Base-by-base conservation (phyloP, 202 grass and related monocot genomes). In the Panicum virgatum region DNA sequence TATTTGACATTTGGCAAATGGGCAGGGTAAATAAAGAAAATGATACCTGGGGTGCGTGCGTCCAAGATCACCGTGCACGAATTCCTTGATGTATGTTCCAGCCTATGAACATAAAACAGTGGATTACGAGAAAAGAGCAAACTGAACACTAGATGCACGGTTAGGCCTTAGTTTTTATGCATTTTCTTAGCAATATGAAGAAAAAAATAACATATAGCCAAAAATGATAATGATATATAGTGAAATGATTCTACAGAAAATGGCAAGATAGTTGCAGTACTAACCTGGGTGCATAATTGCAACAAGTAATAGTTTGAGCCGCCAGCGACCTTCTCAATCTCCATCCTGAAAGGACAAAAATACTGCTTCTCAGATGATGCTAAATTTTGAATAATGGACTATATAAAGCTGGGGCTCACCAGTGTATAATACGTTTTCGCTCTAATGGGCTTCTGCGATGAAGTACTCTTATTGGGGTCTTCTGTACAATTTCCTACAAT, bases 51-150 rank as follows among this genome's bases (percentile, higher is more conserved):
- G 96, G 27, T 90, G 73, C 42, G 96, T 96, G 78, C 96, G 92
- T 60, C 92, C 96, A 78, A 98, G 92, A 88, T 98, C 96, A 14
- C 96, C 96, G 44, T 98, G 96, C 40, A 98, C 96, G 68, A 98
- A 98, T 86, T 96, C 96, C 70, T 93, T 96, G 48, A 98, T 98
- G 86, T 98, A 98, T 83, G 96, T 96, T 79, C 92, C 96, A 66
- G 96, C 96, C 92, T 96, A 84, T 80, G 47, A 75, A 65, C 63
- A 77, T 40, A 75, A 11, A 52, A 19, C 10, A 80, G 62, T 52
- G 11, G 5, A 81, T 82, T 66, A 72, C 7, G 19, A 48, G 44
- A 84, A n/a, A 77, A 85, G 12, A 63, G 10, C 48, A 73, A 73
- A 32, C 51, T 12, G 1, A 72, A 72, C 3, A 80, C 14, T 34